Conservation (phyloP, 345 rosid genomes). For the Nasturtium officinale region DNA sequence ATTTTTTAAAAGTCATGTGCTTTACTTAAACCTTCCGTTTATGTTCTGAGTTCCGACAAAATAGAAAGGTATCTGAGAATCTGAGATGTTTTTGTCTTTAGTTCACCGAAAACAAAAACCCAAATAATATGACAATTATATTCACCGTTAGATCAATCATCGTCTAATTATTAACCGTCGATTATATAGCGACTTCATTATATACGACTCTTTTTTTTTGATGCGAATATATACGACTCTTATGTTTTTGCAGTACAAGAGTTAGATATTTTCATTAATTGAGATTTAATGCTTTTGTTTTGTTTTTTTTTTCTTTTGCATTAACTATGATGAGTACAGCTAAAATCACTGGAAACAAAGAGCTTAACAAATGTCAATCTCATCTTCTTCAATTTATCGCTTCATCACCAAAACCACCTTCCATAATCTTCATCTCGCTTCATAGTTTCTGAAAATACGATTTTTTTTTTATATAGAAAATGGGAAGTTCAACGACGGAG, state of each 20-base stretch:
- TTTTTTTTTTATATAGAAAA: too few species aligned
- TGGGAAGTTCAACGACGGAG: neutral
- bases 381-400: neutral
- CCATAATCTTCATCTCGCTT: neutral
- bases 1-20: neutral
- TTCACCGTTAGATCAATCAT: neutral
- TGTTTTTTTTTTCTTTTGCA: neutral
- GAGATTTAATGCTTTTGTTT: neutral
- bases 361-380: neutral
- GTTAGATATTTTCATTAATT: constrained; percentile 1
- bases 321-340: neutral
- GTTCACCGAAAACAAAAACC: neutral
- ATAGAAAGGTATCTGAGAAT: neutral
- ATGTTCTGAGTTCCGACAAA: neutral
- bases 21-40: neutral
- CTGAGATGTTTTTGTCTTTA: neutral
- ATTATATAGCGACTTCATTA: neutral
- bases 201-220: neutral
- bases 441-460: neutral
- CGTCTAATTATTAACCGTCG: neutral
- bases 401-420: neutral
- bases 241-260: neutral
- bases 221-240: neutral
- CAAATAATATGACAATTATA: neutral
- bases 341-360: constrained; percentile 6